Conservation (phyloP, 108 stramenopile genomes). For the Skeletonema tropicum region DNA sequence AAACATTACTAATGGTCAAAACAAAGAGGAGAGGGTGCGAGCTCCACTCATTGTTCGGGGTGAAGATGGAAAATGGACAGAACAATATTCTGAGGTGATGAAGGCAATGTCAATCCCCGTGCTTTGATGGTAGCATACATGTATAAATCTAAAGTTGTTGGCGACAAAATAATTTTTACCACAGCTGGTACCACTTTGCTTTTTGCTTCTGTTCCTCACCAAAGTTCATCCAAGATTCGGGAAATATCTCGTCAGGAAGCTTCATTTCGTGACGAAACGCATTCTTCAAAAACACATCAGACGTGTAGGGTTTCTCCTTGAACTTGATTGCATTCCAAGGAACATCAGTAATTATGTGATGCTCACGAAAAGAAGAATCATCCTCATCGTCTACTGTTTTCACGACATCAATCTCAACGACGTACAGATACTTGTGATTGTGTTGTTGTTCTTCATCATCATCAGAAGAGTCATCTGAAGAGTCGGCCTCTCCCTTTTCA, state of each 20-base stretch:
- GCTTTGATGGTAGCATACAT: slow-evolving; percentile 3
- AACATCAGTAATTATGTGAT: slow-evolving; percentile 48
- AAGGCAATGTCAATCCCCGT: slow-evolving; percentile 57
- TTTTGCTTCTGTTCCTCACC: background rate
- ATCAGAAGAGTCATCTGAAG: slow-evolving; percentile 13
- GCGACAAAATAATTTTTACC: background rate
- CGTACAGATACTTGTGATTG: slow-evolving; percentile 32
- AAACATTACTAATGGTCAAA: background rate
- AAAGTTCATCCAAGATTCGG: slow-evolving; percentile 55
- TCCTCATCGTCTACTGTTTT: slow-evolving; percentile 12
- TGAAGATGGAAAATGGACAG: slow-evolving; percentile 54
- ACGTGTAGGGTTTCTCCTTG: slow-evolving; percentile 58
- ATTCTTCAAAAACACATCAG: slow-evolving; percentile 64
- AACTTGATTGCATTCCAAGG: slow-evolving; percentile 72
- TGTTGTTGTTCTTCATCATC: background rate
- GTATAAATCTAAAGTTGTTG: background rate
- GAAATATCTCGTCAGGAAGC: slow-evolving; percentile 69
- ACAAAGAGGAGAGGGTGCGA: background rate
- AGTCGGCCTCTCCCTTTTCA: slow-evolving; percentile 16
- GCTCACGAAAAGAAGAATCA: slow-evolving; percentile 15
- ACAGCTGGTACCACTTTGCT: background rate
- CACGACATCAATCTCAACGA: slow-evolving; percentile 22
- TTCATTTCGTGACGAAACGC: slow-evolving; percentile 76
- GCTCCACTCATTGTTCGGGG: slow-evolving; percentile 42
- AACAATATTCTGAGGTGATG: slow-evolving; percentile 50